phyloP scores from a whole-genome alignment of 2,329 filamentous ascomycete genomes.

The Aspergillus felis region DNA sequence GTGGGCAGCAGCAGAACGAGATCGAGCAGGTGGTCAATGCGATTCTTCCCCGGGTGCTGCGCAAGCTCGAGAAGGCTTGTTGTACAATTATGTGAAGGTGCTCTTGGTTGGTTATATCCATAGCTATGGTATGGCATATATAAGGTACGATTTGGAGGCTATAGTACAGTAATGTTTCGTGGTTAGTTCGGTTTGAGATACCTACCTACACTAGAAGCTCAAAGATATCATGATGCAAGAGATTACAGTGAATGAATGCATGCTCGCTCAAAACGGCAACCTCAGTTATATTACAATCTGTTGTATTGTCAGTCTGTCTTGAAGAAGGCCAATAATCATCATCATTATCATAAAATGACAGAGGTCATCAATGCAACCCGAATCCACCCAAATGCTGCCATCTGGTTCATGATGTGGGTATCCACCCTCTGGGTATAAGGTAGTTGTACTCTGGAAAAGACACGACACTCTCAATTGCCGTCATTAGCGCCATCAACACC shows the following conservation, averaged over 20 bases:
- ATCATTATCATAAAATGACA: background rate
- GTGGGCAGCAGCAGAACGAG: constrained; percentile 54
- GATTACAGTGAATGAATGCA: background rate
- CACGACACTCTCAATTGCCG: background rate
- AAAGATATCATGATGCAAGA: background rate
- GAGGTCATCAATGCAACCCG: background rate
- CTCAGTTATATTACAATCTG: background rate
- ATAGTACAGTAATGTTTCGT: background rate
- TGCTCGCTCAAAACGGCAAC: background rate
- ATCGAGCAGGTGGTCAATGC: constrained; percentile 59
- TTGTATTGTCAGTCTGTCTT: background rate
- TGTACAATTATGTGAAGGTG: constrained; percentile 67
- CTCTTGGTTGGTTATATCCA: background rate
- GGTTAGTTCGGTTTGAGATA: background rate
- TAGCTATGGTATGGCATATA: constrained; percentile 1
- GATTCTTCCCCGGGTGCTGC: constrained; percentile 57
- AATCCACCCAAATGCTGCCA: background rate
- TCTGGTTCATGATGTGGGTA: background rate
- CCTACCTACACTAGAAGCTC: background rate
- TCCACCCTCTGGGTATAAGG: background rate
- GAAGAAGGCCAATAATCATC: background rate
- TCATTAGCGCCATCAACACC: constrained; percentile 12
- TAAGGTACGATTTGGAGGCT: constrained; percentile 1
- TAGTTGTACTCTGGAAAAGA: background rate
- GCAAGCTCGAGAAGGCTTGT: constrained; percentile 64